Percentiles rank a stretch among this genome's conserved stretches.
phyloP scores from a whole-genome alignment of 2,329 filamentous ascomycete genomes.

The Colletotrichum zoysiae region DNA sequence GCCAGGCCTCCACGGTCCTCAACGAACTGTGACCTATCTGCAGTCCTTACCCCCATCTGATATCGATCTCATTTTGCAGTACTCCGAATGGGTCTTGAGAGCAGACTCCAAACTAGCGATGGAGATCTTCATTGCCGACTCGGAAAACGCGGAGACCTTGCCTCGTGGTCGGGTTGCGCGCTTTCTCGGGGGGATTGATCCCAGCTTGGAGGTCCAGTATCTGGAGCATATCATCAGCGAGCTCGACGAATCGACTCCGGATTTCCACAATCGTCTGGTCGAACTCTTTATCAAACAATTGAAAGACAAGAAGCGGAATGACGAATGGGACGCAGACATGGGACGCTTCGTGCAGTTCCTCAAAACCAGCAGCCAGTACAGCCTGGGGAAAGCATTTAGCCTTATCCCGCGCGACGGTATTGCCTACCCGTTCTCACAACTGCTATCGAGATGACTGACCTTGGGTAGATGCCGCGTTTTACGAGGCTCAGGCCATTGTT shows the following conservation, averaged over 20 bases:
- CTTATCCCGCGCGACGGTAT: constrained; percentile 84
- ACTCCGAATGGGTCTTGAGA: constrained; percentile 87
- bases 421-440: constrained; percentile 45
- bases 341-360: constrained; percentile 80
- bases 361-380: constrained; percentile 82
- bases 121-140: constrained; percentile 93
- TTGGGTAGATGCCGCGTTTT: constrained; percentile 80
- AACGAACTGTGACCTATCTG: constrained; percentile 88
- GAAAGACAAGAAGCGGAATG: constrained; percentile 56
- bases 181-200: constrained; percentile 79
- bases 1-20: constrained; percentile 79
- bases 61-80: constrained; percentile 92
- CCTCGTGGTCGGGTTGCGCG: constrained; percentile 80
- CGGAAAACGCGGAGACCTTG: constrained; percentile 88
- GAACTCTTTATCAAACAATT: constrained; percentile 75
- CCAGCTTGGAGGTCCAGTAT: constrained; percentile 81
- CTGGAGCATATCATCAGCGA: constrained; percentile 92
- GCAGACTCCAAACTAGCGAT: constrained; percentile 82
- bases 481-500: constrained; percentile 89
- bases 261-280: constrained; percentile 88
- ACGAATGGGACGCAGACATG: constrained; percentile 70
- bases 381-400: constrained; percentile 80
- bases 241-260: constrained; percentile 84
- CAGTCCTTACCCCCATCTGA: constrained; percentile 88
- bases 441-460: constrained; percentile 38